Evolutionary conservation across 2,329 filamentous ascomycete species (phyloP), one percentile per base, ranked within the genome.

Genomic region (Penicillium concentricum): DNA sequence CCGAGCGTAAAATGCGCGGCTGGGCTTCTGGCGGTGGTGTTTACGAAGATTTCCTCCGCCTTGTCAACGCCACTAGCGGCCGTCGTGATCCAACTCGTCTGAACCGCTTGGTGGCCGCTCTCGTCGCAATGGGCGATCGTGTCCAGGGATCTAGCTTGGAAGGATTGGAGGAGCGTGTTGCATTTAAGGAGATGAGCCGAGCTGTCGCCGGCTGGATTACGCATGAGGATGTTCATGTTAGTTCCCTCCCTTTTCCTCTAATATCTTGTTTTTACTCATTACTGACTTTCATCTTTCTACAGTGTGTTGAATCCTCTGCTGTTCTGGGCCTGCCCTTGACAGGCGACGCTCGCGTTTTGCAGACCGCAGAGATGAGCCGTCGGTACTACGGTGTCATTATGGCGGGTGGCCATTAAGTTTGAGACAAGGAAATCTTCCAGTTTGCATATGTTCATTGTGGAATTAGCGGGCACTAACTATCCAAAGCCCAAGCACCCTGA

Each of bases 21-120:
- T 97, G 94, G 94, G 79, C 85, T 10, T 76, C 85, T 18, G 92
- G 92, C 28, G 93, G 91, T 5, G 86, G 88, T 63, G 85, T 97
- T 24, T 97, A 96, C 71, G 79, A 82, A 32, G 83, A 86, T 66
- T 87, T 83, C 69, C 75, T 86, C 30, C 76, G 78, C 47, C 70
- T 87, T 37, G 74, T 81, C 20, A 75, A 70, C 45, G 72, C 69
- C 20, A 70, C 68, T 52, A 69, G 62, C 39, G 74, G 70, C 38
- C 69, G 75, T 51, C 78, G 76, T 32, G 74, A 78, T 39, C 73
- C 75, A 28, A 69, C 68, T 18, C 73, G 76, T 16, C 61, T 78
- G 22, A 77, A 75, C 51, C 74, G 74, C 53, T 73, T 81, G 15
- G 74, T 85, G 7, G 76, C 78, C 52, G 79, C 82, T 56, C 75